Evolutionary conservation across 164 flowering plant genomes (phyloP), one percentile per base, ranked within the genome.

Genomic region (Magnolia kwangsiensis): DNA sequence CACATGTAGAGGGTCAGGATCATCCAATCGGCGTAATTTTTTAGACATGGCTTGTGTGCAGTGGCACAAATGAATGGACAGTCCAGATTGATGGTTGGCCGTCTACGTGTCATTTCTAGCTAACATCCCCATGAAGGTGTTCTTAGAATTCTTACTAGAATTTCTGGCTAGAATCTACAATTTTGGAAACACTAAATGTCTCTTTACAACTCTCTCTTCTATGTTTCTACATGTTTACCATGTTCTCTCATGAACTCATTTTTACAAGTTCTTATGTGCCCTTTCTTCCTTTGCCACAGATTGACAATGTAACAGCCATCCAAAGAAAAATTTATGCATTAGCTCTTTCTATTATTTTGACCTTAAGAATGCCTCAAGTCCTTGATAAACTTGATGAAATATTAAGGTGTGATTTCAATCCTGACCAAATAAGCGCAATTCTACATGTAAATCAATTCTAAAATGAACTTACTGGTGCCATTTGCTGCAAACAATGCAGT

Each of bases 351-450:
- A 85, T 92, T 64, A 87, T 90, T 81, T 75, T 96, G 83, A 89
- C 97, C 19, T 80, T 92, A 76, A 87, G 97, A 82, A 73, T 91
- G 80, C 96, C 97, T 83, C 92, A 92, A 88, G 90, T 94, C 65
- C 97, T 92, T 72, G 97, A 96, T 80, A 92, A 85, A 81, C 91
- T 96, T 75, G 99, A 96, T 88, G 95, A 86, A 76, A 96, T 96
- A 67, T 77, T 96, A 67, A 90, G 97, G 99, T 96, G 82, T 65
- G 65, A 55, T 1, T 23, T 73, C 18, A 51, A 27, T 24, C 58
- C 73, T 70, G 66, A 75, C 2, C 18, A 13, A 55, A 19, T 55
- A 45, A 21, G 49, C 72, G 51, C 31, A 20, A 61, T 29, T 59
- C 20, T 19, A 50, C 71, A 21, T 50, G 29, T 51, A 27, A 23